Evolutionary conservation across 768 basidiomycete genomes (phyloP).

Genomic region (Mycena floridula): DNA sequence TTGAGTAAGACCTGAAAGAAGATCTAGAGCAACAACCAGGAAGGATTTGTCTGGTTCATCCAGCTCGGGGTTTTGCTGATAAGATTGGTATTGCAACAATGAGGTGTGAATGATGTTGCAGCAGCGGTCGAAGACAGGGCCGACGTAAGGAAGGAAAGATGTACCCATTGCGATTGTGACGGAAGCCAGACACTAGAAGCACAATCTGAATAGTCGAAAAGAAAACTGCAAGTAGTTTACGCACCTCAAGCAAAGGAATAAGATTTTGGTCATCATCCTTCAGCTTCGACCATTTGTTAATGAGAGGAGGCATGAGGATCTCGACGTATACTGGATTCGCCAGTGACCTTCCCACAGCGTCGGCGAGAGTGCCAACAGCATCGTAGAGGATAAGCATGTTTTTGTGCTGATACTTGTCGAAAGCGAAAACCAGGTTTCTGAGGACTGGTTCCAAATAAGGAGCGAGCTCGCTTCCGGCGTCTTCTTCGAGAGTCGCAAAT

Average conservation of each 20-base stretch:
- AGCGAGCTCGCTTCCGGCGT: slow-evolving; percentile 83
- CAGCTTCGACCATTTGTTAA: slow-evolving; percentile 83
- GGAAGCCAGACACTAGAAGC: slow-evolving; percentile 83
- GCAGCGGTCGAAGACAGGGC: slow-evolving; percentile 90
- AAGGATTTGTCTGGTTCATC: slow-evolving; percentile 97
- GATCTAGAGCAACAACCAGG: slow-evolving; percentile 96
- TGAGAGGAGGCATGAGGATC: slow-evolving; percentile 93
- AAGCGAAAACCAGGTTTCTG: slow-evolving; percentile 91
- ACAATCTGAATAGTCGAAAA: slow-evolving; percentile 4
- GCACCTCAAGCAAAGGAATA: slow-evolving; percentile 91
- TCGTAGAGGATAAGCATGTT: slow-evolving; percentile 98
- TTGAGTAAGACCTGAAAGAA: slow-evolving; percentile 93
- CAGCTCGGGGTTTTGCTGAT: slow-evolving; percentile 80
- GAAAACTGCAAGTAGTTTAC: slow-evolving; percentile 8
- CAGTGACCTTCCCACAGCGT: slow-evolving; percentile 87
- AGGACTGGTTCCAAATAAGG: slow-evolving; percentile 95
- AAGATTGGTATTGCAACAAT: slow-evolving; percentile 81
- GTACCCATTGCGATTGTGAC: slow-evolving; percentile 94
- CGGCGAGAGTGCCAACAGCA: slow-evolving; percentile 96
- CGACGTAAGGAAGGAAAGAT: slow-evolving; percentile 83
- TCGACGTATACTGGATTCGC: slow-evolving; percentile 85
- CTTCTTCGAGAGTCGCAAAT: slow-evolving; percentile 97
- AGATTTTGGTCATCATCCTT: slow-evolving; percentile 89
- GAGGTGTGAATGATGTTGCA: slow-evolving; percentile 77
- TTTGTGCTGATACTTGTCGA: slow-evolving; percentile 98